Base-by-base conservation (phyloP, 202 grass and related monocot genomes). In the Elaeis oleifera region DNA sequence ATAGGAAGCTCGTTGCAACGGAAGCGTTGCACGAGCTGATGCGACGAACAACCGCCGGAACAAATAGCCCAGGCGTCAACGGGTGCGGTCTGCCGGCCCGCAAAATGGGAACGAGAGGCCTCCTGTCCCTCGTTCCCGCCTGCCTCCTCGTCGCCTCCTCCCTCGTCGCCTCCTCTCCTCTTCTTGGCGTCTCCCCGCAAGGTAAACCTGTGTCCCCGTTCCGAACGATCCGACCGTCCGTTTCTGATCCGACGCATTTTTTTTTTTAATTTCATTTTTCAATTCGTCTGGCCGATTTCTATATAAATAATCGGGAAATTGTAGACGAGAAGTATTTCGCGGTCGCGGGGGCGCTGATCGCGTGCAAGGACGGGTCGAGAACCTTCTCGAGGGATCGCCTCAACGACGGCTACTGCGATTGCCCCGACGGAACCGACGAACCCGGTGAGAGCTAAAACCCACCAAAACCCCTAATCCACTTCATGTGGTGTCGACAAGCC, bases 401-500 rank as follows among this genome's bases (percentile, higher is more conserved):
- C 64, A 96, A 96, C 66, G 92, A 96, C 60, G 87, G 81, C 4
- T 96, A 76, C 76, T 91, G 87, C 59, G 92, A 96, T 73, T 96
- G 92, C 36, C 63, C 56, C 36, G 92, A 96, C 72, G 92, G 92
- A 22, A 96, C 92, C 6, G 92, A 96, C 11, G 92, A 96, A 69
- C 92, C 87, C 61, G 92, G 92, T 96, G 55, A 26, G 19, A 1
- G 23, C 50, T 1, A 71, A 58, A 31, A 53, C 67, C 25, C 6
- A 1, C 36, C 1, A 44, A 44, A 13, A 44, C 8, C 36, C 32
- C 36, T 13, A 44, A 13, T 13, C 36, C 36, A 44, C 9, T 14
- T 44, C 9, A 13, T 44, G 36, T 44, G 36, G 36, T 44, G 36
- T 44, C 11, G 36, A 44, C 1, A 44, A 14, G 9, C 36, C 36